phyloP scores from a whole-genome alignment of 106 monocot species.

The Apostasia shenzhenica region DNA sequence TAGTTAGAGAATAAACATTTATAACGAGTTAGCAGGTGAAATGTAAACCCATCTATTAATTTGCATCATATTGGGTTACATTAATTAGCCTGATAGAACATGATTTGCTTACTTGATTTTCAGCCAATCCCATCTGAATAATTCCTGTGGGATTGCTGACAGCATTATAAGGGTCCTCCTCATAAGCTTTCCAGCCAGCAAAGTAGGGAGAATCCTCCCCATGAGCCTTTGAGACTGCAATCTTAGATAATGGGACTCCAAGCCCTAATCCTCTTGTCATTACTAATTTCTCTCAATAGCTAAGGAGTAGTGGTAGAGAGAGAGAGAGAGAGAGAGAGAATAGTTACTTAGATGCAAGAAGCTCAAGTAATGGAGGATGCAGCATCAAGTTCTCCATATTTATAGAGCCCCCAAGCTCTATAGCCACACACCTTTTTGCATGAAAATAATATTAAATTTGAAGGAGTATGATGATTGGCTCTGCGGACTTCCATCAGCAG shows the following conservation, averaged over 20 bases:
- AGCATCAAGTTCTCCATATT: not conserved
- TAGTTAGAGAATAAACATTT: too few relatives aligned
- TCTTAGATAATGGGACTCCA: conserved; percentile 9
- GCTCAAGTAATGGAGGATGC: not conserved
- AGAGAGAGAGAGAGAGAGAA: not conserved
- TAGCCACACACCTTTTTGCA: conserved; percentile 10
- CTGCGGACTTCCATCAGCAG: not conserved
- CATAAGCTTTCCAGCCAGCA: conserved; percentile 71
- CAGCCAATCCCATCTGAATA: conserved; percentile 72
- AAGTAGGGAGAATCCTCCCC: conserved; percentile 76
- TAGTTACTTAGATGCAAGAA: not conserved
- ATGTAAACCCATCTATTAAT: too few relatives aligned
- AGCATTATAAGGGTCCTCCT: conserved; percentile 50
- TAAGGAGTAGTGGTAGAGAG: not conserved
- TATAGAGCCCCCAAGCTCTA: not conserved
- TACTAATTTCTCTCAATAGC: not conserved
- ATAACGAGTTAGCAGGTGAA: not conserved
- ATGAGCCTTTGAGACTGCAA: conserved; percentile 26
- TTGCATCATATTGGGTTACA: too few relatives aligned
- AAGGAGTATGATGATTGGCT: conserved; percentile 10
- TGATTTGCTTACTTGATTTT: conserved; percentile 46
- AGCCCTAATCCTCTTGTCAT: conserved; percentile 1
- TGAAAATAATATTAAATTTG: conserved; percentile 11
- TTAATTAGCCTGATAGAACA: too few relatives aligned
- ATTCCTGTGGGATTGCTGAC: conserved; percentile 45